Conservation (phyloP, 352 stramenopile genomes). For the Aphanomyces euteiches region DNA sequence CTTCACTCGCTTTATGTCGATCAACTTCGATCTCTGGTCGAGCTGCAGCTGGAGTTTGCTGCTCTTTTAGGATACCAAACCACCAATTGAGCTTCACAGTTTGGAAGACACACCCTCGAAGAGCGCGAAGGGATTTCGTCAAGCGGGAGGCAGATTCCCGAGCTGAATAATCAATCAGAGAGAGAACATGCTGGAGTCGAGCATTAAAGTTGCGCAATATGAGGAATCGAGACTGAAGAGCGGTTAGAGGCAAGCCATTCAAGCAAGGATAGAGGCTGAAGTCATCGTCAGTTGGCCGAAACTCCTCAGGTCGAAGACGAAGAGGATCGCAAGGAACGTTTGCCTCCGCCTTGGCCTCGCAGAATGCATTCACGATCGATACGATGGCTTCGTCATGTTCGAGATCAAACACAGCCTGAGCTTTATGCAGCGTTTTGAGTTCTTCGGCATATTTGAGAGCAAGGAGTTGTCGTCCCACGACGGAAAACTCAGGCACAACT, state of each 20-base stretch:
- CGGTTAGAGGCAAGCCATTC: conserved; percentile 42
- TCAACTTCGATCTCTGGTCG: conserved; percentile 83
- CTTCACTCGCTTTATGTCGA: conserved; percentile 67
- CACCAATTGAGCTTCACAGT: conserved; percentile 87
- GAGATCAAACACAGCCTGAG: conserved; percentile 59
- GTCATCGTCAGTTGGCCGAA: conserved; percentile 63
- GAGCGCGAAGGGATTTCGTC: conserved; percentile 46
- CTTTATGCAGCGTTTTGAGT: conserved; percentile 56
- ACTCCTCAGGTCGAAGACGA: conserved; percentile 80
- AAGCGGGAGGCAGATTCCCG: conserved; percentile 59
- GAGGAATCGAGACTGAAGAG: conserved; percentile 74
- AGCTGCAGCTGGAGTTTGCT: conserved; percentile 72
- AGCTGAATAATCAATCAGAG: conserved; percentile 80
- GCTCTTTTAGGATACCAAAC: conserved; percentile 82
- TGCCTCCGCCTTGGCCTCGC: conserved; percentile 67
- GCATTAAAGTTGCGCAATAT: conserved; percentile 87
- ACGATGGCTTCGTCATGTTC: conserved; percentile 73
- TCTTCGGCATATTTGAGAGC: conserved; percentile 66
- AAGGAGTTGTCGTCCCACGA: conserved; percentile 66
- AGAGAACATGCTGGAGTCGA: conserved; percentile 76
- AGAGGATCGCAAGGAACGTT: conserved; percentile 75
- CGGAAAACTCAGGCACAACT: conserved; percentile 77
- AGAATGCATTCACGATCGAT: conserved; percentile 80
- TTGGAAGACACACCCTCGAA: conserved; percentile 80
- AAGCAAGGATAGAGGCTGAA: conserved; percentile 52